phyloP scores from a whole-genome alignment of 2,329 filamentous ascomycete genomes.

The Aureobasidium sp. region DNA sequence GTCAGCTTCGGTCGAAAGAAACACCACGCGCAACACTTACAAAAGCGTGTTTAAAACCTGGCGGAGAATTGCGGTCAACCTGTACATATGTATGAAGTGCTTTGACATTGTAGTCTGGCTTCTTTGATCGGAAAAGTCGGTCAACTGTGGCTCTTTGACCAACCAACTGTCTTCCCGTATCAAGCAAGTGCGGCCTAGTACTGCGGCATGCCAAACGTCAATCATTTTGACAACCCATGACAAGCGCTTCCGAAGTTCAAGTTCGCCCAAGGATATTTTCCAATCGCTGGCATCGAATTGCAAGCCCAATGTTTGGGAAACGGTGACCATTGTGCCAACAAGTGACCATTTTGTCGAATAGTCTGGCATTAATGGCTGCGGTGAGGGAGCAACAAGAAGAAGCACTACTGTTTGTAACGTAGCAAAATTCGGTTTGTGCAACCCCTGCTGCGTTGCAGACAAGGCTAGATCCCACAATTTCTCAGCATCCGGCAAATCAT shows the following conservation, averaged over 20 bases:
- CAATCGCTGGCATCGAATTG: background rate
- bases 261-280: background rate
- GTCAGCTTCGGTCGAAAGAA: background rate
- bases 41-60: background rate
- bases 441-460: background rate
- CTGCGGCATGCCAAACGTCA: background rate
- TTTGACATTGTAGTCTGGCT: background rate
- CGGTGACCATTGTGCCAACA: background rate
- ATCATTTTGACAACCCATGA: background rate
- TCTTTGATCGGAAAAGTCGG: background rate
- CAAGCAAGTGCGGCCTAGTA: background rate
- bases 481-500: background rate
- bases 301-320: background rate
- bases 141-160: background rate
- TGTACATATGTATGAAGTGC: background rate
- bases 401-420: background rate
- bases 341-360: slow-evolving; percentile 1
- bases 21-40: background rate
- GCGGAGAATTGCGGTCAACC: background rate
- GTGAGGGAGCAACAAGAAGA: background rate
- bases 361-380: background rate
- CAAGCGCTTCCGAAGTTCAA: background rate
- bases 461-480: background rate
- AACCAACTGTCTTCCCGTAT: background rate
- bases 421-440: background rate